Evolutionary conservation across 2,329 filamentous ascomycete genomes (phyloP).

Genomic region (Diaporthe humulicola): DNA sequence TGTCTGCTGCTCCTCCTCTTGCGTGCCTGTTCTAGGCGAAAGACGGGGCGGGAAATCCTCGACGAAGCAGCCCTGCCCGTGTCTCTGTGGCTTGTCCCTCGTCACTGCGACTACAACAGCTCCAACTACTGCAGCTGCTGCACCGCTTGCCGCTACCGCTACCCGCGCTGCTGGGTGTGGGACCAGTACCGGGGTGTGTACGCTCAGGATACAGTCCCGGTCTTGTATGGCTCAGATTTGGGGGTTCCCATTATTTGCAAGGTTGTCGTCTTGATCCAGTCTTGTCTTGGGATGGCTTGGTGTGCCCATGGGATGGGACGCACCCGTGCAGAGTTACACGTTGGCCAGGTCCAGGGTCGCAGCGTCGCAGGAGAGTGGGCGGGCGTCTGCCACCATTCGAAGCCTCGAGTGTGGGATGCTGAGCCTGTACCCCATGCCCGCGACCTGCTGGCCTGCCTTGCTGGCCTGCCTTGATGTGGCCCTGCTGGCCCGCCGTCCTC

Average conservation of each 20-base stretch:
- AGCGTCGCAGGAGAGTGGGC: conserved; percentile 16
- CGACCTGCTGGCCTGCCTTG: conserved; percentile 1
- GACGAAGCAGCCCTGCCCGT: conserved; percentile 19
- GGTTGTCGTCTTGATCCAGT: conserved; percentile 26
- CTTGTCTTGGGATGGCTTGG: conserved; percentile 30
- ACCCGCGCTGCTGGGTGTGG: conserved; percentile 28
- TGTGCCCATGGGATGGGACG: conserved; percentile 12
- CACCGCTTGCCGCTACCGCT: conserved; percentile 12
- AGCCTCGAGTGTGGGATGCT: conserved; percentile 13
- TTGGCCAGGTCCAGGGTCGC: conserved; percentile 30
- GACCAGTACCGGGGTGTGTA: not conserved
- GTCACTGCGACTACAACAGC: not conserved
- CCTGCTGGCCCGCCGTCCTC: conserved; percentile 20
- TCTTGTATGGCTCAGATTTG: not conserved
- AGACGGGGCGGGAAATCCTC: conserved; percentile 40
- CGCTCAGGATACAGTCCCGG: not conserved
- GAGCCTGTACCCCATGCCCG: not conserved
- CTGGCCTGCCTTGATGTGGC: not conserved
- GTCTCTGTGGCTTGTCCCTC: not conserved
- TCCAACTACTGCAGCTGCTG: not conserved
- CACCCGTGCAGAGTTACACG: conserved; percentile 31
- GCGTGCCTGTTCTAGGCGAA: conserved; percentile 35
- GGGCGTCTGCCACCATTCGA: not conserved
- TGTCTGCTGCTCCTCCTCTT: too few species aligned
- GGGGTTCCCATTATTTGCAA: conserved; percentile 23